Evolutionary conservation across 1,139 yeast genomes (phyloP).

Genomic region (Tardiomyces blankii): DNA sequence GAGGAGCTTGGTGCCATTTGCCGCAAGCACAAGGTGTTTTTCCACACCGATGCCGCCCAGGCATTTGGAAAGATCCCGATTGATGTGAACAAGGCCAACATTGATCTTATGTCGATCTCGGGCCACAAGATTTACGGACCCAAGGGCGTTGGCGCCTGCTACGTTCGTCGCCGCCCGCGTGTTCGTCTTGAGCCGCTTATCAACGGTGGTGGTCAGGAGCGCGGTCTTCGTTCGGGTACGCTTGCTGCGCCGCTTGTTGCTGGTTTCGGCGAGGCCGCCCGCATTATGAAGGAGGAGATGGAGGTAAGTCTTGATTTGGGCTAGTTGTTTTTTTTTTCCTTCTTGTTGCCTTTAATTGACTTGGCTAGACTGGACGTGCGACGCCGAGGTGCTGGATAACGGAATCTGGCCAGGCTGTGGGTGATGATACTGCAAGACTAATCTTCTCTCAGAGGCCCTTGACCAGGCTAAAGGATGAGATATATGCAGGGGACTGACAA

Average conservation of each 20-base stretch:
- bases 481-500: constrained; percentile 7
- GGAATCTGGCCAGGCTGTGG: no score
- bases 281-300: constrained; percentile 65
- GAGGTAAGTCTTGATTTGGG: constrained; percentile 19
- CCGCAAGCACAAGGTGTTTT: constrained; percentile 76
- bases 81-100: constrained; percentile 88
- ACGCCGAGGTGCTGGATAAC: background rate
- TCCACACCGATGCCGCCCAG: constrained; percentile 99
- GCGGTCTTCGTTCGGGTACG: constrained; percentile 96
- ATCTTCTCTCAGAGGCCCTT: background rate
- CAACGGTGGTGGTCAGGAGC: constrained; percentile 98
- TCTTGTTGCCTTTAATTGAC: background rate
- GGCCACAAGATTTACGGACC: constrained; percentile 98
- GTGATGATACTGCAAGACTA: background rate
- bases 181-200: constrained; percentile 92
- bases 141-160: constrained; percentile 94
- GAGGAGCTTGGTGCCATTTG: constrained; percentile 90
- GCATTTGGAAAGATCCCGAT: constrained; percentile 90
- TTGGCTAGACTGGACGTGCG: background rate
- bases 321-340: background rate
- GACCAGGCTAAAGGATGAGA: background rate
- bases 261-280: constrained; percentile 97
- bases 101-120: constrained; percentile 85
- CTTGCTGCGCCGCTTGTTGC: constrained; percentile 90
- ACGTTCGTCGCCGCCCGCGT: constrained; percentile 95